Conservation (phyloP, 2,329 filamentous ascomycete species). For the Colletotrichum truncatum region DNA sequence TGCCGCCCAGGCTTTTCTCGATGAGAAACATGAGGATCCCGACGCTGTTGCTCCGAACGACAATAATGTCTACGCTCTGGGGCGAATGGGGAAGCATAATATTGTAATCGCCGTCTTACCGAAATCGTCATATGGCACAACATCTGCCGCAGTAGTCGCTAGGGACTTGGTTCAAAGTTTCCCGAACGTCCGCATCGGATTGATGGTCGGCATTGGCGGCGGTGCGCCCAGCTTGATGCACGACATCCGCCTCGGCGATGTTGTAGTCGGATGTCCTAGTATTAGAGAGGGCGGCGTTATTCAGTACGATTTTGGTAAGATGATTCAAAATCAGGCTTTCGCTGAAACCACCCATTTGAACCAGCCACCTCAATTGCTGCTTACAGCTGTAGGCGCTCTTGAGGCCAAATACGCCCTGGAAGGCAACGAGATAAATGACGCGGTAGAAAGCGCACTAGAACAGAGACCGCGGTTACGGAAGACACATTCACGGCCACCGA, state of each 20-base stretch:
- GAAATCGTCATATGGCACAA: slow-evolving; percentile 37
- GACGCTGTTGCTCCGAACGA: slow-evolving; percentile 30
- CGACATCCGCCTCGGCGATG: slow-evolving; percentile 25
- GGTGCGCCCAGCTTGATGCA: not conserved
- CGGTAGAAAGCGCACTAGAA: not conserved
- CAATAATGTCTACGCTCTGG: slow-evolving; percentile 41
- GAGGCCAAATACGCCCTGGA: not conserved
- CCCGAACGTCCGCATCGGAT: slow-evolving; percentile 4
- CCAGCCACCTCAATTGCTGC: not conserved
- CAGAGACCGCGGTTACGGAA: not conserved
- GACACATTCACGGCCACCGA: not conserved
- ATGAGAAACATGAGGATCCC: not conserved
- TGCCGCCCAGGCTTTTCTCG: not conserved
- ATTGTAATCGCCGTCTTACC: slow-evolving; percentile 43
- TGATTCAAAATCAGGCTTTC: slow-evolving; percentile 14
- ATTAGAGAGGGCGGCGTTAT: not conserved
- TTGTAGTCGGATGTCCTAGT: slow-evolving; percentile 14
- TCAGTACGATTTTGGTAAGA: slow-evolving; percentile 31
- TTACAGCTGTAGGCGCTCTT: not conserved
- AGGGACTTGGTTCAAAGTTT: slow-evolving; percentile 15
- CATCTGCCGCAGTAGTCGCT: slow-evolving; percentile 31
- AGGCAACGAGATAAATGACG: not conserved
- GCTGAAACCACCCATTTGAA: not conserved
- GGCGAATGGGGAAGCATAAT: slow-evolving; percentile 43
- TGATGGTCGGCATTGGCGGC: slow-evolving; percentile 17